phyloP scores from a whole-genome alignment of 805 yeast genomes.

The Yamadazyma takamatsuzukensis region DNA sequence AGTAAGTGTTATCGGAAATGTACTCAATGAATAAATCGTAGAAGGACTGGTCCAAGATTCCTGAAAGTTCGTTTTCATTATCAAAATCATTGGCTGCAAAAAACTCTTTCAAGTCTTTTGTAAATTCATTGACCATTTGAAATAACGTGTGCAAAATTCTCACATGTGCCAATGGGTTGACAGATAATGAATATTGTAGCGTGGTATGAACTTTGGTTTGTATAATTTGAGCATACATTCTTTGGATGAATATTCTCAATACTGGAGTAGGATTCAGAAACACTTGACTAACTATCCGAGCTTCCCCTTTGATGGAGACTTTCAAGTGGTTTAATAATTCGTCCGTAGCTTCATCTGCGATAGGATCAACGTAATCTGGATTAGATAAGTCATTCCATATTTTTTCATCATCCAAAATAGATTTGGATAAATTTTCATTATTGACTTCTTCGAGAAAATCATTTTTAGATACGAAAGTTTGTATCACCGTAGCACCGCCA shows the following conservation, averaged over 20 bases:
- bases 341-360: conserved; percentile 51
- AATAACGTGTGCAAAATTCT: conserved; percentile 71
- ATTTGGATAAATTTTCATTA: conserved; percentile 17
- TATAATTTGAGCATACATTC: conserved; percentile 72
- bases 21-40: conserved; percentile 73
- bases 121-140: conserved; percentile 53
- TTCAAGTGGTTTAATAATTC: conserved; percentile 50
- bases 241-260: conserved; percentile 63
- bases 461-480: conserved; percentile 76
- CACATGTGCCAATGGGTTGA: conserved; percentile 67
- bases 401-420: conserved; percentile 36
- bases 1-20: conserved; percentile 62
- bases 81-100: conserved; percentile 47
- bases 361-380: conserved; percentile 48
- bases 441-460: conserved; percentile 55
- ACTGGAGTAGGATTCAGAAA: conserved; percentile 71
- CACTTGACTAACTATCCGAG: conserved; percentile 67
- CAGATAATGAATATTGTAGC: conserved; percentile 58
- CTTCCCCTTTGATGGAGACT: conserved; percentile 64
- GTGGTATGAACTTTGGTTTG: conserved; percentile 54
- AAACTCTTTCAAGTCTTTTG: conserved; percentile 62
- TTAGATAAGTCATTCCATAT: conserved; percentile 61
- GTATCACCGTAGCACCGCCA: conserved; percentile 79
- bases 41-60: conserved; percentile 64
- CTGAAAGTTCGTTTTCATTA: conserved; percentile 40